phyloP scores from a whole-genome alignment of 208 protist species.

The Wallacemonas sp. region DNA sequence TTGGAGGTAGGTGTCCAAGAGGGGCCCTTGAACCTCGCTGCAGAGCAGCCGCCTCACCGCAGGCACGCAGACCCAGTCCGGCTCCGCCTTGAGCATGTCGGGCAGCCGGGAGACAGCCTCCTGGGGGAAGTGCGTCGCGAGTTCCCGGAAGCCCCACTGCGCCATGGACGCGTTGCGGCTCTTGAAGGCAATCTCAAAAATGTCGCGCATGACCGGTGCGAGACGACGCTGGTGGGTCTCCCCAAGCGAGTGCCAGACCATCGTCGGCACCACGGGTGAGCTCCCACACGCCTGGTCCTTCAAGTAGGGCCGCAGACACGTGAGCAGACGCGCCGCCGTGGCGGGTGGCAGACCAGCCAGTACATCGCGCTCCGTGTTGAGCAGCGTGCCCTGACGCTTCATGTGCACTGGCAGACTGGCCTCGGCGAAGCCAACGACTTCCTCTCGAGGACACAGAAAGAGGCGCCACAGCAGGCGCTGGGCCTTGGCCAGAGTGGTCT shows the following conservation, averaged over 20 bases:
- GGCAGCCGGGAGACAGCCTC: background rate
- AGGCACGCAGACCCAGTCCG: conserved; percentile 15
- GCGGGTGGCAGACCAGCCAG: background rate
- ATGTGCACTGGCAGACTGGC: background rate
- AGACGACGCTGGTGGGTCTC: background rate
- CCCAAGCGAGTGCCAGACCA: background rate
- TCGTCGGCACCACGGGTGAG: background rate
- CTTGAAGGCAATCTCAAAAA: conserved; percentile 10
- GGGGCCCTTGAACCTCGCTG: background rate
- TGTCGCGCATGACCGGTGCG: background rate
- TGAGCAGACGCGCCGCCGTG: background rate
- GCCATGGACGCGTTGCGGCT: conserved; percentile 5
- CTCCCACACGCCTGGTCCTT: background rate
- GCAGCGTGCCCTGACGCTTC: conserved; percentile 23
- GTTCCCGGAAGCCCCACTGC: background rate
- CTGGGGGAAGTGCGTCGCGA: background rate
- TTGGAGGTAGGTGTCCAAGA: background rate
- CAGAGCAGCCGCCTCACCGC: conserved; percentile 3
- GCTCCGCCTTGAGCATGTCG: background rate
- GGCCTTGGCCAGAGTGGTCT: conserved; percentile 5
- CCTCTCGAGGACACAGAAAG: background rate
- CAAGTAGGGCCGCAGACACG: background rate
- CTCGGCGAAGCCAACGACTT: conserved; percentile 1
- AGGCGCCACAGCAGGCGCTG: conserved; percentile 21
- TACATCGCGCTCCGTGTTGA: conserved; percentile 3